phyloP scores from a whole-genome alignment of 2,329 filamentous ascomycete species.

The Apiospora koreana region DNA sequence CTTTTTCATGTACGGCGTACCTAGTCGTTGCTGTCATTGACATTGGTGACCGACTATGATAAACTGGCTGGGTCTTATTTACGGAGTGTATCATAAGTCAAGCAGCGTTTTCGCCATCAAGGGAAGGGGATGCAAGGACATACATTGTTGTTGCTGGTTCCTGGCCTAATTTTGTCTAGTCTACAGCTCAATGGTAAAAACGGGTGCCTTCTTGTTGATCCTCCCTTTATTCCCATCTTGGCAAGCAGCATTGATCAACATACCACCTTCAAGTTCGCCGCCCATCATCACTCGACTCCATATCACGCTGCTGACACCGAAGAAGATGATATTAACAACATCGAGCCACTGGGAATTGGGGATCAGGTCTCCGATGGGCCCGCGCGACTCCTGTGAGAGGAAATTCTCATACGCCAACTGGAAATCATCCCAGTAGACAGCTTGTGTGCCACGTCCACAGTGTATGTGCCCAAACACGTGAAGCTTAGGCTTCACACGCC shows the following conservation, averaged over 20 bases:
- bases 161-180: not conserved
- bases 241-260: constrained; percentile 60
- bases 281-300: constrained; percentile 61
- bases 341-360: constrained; percentile 50
- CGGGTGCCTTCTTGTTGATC: constrained; percentile 39
- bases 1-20: too few relatives aligned
- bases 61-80: too few relatives aligned
- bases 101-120: too few relatives aligned
- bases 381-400: constrained; percentile 43
- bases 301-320: constrained; percentile 48
- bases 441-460: constrained; percentile 68
- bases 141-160: too few relatives aligned
- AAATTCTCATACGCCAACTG: constrained; percentile 73
- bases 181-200: constrained; percentile 24
- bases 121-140: too few relatives aligned
- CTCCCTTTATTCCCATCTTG: constrained; percentile 55
- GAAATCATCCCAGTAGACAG: constrained; percentile 73
- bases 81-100: too few relatives aligned
- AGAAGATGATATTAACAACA: constrained; percentile 43
- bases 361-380: constrained; percentile 46
- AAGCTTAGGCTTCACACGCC: constrained; percentile 71
- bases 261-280: constrained; percentile 47
- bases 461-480: constrained; percentile 90
- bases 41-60: too few relatives aligned
- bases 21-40: too few relatives aligned